Evolutionary conservation across 2,329 filamentous ascomycete genomes (phyloP).

Genomic region (Colletotrichum sp.): DNA sequence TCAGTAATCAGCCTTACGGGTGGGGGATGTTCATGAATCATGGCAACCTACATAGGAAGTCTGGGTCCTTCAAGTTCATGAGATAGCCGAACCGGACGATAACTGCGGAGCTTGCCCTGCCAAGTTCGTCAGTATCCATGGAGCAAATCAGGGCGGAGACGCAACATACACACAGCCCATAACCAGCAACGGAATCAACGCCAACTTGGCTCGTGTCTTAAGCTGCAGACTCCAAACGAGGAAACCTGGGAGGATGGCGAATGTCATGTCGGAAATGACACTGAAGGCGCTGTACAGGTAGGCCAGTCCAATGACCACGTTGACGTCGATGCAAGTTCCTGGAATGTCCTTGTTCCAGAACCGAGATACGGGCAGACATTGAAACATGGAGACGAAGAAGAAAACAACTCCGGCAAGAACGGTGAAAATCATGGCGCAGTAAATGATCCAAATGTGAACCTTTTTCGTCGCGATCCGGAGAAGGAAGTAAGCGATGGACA

Average conservation of each 20-base stretch:
- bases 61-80: constrained; percentile 38
- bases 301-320: constrained; percentile 54
- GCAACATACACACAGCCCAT: constrained; percentile 56
- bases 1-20: background rate
- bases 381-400: constrained; percentile 45
- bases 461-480: constrained; percentile 41
- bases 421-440: constrained; percentile 37
- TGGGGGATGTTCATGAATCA: background rate
- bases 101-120: constrained; percentile 48
- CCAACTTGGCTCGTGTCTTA: constrained; percentile 52
- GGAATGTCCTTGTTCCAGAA: constrained; percentile 41
- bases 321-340: constrained; percentile 40
- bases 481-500: constrained; percentile 47
- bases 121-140: background rate
- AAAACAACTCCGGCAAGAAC: constrained; percentile 39
- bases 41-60: constrained; percentile 44
- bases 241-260: constrained; percentile 56
- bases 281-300: constrained; percentile 56
- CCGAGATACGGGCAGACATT: constrained; percentile 41
- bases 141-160: too few relatives aligned
- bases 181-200: constrained; percentile 55
- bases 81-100: constrained; percentile 44
- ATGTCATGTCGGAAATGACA: constrained; percentile 54
- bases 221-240: constrained; percentile 62
- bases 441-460: constrained; percentile 38